Conservation (phyloP, 305 asterid genomes). For the Rubia occidens region DNA sequence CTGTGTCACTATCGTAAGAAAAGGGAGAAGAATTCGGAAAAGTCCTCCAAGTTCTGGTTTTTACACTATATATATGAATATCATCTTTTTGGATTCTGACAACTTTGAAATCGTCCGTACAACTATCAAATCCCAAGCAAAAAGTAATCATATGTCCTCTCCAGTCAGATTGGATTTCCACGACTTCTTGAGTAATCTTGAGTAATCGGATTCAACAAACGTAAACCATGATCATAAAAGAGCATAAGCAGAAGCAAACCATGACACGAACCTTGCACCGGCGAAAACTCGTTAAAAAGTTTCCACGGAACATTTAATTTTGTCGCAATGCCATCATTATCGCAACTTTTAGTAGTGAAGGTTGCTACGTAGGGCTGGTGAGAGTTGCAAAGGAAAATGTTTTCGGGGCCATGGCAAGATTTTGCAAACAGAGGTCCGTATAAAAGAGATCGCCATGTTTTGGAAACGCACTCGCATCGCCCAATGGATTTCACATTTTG, state of each 20-base stretch:
- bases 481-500: not conserved
- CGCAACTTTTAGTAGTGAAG: not conserved
- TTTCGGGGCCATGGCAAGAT: not conserved
- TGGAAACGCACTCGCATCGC: not conserved
- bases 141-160: too few species aligned
- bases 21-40: not conserved
- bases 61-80: not conserved
- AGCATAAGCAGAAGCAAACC: not conserved
- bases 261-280: not conserved
- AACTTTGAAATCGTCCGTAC: not conserved
- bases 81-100: not conserved
- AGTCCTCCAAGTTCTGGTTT: not conserved
- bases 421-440: not conserved
- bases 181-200: not conserved
- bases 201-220: not conserved
- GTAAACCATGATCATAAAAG: too few species aligned
- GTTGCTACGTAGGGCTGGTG: not conserved
- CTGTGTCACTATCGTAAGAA: rapidly evolving
- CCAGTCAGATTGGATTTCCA: not conserved
- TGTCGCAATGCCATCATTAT: not conserved
- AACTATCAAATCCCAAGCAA: not conserved
- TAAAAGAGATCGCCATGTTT: not conserved
- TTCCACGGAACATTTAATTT: not conserved
- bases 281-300: too few species aligned
- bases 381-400: too few species aligned